phyloP scores from a whole-genome alignment of 2,329 filamentous ascomycete genomes.

The Exophiala sp. region DNA sequence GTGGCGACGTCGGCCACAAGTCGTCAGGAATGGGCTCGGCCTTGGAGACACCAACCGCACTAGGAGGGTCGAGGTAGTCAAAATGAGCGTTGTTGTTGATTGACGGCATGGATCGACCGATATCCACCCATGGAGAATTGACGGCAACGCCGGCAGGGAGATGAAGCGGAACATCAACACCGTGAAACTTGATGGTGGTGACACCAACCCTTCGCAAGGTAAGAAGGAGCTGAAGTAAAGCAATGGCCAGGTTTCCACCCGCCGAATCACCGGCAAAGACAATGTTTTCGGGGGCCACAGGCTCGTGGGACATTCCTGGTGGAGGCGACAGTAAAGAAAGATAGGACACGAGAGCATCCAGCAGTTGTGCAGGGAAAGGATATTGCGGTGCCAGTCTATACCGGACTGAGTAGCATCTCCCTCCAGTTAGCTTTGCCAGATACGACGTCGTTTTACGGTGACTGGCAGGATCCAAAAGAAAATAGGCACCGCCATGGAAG shows the following conservation, averaged over 20 bases:
- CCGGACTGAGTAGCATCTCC: constrained; percentile 42
- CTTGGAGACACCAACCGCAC: constrained; percentile 27
- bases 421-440: constrained; percentile 38
- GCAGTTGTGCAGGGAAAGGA: constrained; percentile 45
- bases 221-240: constrained; percentile 42
- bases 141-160: constrained; percentile 40
- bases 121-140: constrained; percentile 43
- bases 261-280: constrained; percentile 47
- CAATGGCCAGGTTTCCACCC: constrained; percentile 42
- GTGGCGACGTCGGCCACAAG: constrained; percentile 41
- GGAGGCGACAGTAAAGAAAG: constrained; percentile 46
- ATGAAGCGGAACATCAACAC: constrained; percentile 37
- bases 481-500: constrained; percentile 47
- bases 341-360: constrained; percentile 48
- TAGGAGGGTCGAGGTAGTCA: constrained; percentile 37
- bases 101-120: constrained; percentile 43
- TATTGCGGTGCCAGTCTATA: constrained; percentile 48
- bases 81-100: constrained; percentile 36
- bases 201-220: constrained; percentile 36
- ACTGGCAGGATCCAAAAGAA: constrained; percentile 44
- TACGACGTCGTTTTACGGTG: constrained; percentile 38
- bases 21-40: constrained; percentile 33
- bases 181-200: constrained; percentile 39
- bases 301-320: constrained; percentile 39
- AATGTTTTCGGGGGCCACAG: constrained; percentile 43